Conservation (phyloP, 768 basidiomycete genomes). For the Termitomyces sp. region DNA sequence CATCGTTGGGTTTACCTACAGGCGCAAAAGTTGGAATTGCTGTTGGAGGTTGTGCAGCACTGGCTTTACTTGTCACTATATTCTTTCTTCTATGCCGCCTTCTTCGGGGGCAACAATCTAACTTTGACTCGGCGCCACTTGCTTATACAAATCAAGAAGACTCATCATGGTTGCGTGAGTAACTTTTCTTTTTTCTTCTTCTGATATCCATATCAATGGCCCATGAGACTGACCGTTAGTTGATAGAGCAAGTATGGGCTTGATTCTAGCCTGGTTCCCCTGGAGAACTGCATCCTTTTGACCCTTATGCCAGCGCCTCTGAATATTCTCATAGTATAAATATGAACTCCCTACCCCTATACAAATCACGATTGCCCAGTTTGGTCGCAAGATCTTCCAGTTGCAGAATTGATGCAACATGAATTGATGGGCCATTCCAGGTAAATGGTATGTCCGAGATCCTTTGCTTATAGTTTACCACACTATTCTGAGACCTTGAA, state of each 20-base stretch:
- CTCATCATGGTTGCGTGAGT: not conserved
- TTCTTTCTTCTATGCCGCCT: not conserved
- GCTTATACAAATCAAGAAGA: not conserved
- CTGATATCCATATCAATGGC: not conserved
- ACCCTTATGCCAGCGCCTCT: not conserved
- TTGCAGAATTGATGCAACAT: not conserved
- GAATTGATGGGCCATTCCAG: too few species aligned
- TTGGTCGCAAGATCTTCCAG: not conserved
- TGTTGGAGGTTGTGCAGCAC: slow-evolving; percentile 1
- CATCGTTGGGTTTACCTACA: not conserved
- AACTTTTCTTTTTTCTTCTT: not conserved
- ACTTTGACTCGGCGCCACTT: not conserved
- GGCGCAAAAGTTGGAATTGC: slow-evolving; percentile 5
- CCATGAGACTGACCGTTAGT: not conserved
- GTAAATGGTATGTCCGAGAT: too few species aligned
- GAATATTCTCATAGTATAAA: not conserved
- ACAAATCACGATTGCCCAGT: not conserved
- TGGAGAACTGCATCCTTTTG: slow-evolving; percentile 1
- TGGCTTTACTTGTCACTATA: slow-evolving; percentile 2
- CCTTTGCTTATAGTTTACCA: too few species aligned
- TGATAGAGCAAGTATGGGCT: not conserved
- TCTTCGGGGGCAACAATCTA: not conserved
- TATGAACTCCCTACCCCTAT: not conserved
- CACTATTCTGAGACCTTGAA: too few species aligned
- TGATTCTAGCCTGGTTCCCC: not conserved